A percentile compares a stretch with the other conserved stretches of the same genome.
Conservation (phyloP, 257 asterid species). For the Solanum okadae region DNA sequence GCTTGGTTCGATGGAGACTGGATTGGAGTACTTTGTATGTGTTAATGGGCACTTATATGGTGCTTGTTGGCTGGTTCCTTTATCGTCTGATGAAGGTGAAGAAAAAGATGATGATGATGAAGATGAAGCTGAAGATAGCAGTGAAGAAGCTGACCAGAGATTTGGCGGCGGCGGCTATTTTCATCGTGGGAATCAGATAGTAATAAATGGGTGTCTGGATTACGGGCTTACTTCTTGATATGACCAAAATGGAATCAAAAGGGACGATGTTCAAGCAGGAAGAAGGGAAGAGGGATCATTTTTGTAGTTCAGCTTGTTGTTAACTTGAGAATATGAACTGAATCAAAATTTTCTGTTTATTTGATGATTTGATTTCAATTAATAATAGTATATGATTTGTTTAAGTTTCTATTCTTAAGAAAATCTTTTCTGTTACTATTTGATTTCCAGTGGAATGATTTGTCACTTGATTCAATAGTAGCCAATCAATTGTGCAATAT, state of each 20-base stretch:
- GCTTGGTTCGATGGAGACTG: constrained; percentile 59
- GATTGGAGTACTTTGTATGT: constrained; percentile 74
- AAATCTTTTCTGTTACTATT: no score
- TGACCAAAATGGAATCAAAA: neutral
- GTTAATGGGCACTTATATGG: constrained; percentile 81
- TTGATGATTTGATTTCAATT: neutral
- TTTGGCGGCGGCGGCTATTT: neutral
- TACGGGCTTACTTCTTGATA: neutral
- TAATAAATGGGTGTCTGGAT: neutral
- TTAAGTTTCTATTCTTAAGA: neutral
- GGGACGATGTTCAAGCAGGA: neutral
- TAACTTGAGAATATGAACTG: neutral
- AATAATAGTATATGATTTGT: neutral
- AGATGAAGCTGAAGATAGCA: neutral
- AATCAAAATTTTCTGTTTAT: neutral
- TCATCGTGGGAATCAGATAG: neutral
- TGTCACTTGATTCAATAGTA: neutral
- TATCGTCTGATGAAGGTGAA: constrained; percentile 45
- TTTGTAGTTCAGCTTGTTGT: neutral
- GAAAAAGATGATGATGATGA: neutral
- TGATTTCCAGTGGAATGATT: neutral
- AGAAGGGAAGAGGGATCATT: neutral
- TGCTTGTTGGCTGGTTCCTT: constrained; percentile 58
- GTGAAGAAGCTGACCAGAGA: neutral
- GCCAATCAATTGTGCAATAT: neutral